Base-by-base conservation (phyloP, 75 land plant species). In the Ceratopteris richardii region DNA sequence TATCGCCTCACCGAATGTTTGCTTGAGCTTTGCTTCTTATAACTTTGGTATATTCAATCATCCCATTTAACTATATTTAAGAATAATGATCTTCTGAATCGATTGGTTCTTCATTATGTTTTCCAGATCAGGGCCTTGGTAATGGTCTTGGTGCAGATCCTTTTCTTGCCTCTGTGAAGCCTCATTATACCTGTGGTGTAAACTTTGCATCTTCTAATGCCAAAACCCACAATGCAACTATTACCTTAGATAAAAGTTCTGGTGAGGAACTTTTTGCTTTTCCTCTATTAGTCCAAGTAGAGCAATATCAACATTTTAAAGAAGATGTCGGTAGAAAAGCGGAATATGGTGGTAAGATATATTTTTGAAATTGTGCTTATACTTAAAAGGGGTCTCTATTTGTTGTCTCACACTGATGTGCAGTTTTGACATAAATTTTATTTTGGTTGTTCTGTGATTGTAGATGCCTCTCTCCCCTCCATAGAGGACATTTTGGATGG, bases 191-290 rank as follows among this genome's bases (percentile, higher is more conserved):
- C 12, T 46, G 29, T 18, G 69, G 69, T 0, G 29, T 50, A 0
- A 67, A 33, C n/a, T 67, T 67, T 46, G 69, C 69, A 2, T 67
- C 69, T 5, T 46, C 69, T 0, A 66, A 66, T 20, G 65, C 69
- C 29, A 63, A 36, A 29, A 14, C 51, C 0, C 0, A 24, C 21
- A 60, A 67, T 37, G 30, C 66, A 1, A 62, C 69, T 0, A 1
- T 42, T 17, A 0, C n/a, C 13, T 65, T 50, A 6, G 65, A 66
- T 48, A 65, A 65, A 0, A 42, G 46, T 0, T 10, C 21, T 31
- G 60, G 69, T 33, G 17, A 19, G 0, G 69, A 65, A 47, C 19
- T 66, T 21, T 66, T 47, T 36, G 3, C 37, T 9, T 33, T 33
- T 9, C 59, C 64, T 0, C 31, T 66, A 5, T 28, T 23, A 29